These are phyloP conservation scores for Cenchrus purpureus DNA, from an alignment of 176 grass and related monocot genomes.

Conservation along the genomic window DNA sequence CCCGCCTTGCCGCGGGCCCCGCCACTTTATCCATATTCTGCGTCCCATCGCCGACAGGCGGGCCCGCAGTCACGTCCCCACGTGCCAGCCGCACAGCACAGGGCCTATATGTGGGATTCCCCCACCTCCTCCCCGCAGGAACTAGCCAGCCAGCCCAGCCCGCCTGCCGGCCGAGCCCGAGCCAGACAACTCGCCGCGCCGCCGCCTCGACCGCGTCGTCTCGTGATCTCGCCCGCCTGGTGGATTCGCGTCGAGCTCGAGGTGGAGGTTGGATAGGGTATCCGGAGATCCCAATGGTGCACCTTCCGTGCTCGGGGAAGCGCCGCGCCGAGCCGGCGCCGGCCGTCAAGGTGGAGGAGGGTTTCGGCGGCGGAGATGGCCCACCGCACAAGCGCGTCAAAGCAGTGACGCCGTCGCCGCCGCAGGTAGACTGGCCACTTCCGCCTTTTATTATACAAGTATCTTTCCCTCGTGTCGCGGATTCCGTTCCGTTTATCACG, in stretches of 20 bases:
- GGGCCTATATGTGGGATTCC: not conserved
- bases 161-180: not conserved
- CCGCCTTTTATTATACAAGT: not conserved
- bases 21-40: constrained; percentile 17
- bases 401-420: not conserved
- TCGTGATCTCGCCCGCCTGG: not conserved
- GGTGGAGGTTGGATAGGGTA: not conserved
- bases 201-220: constrained; percentile 11
- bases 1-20: not conserved
- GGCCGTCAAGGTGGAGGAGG: constrained; percentile 22
- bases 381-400: constrained; percentile 21
- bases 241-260: not conserved
- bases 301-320: not conserved
- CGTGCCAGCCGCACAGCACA: not conserved
- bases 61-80: not conserved
- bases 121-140: not conserved
- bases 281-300: constrained; percentile 32
- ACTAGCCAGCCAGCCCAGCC: not conserved
- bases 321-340: not conserved
- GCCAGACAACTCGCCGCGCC: not conserved
- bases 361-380: not conserved
- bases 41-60: not conserved
- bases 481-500: not conserved
- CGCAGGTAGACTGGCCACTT: not conserved
- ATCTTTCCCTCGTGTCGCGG: not conserved